Base-by-base conservation (phyloP, 257 asterid species). In the Petrea volubilis region DNA sequence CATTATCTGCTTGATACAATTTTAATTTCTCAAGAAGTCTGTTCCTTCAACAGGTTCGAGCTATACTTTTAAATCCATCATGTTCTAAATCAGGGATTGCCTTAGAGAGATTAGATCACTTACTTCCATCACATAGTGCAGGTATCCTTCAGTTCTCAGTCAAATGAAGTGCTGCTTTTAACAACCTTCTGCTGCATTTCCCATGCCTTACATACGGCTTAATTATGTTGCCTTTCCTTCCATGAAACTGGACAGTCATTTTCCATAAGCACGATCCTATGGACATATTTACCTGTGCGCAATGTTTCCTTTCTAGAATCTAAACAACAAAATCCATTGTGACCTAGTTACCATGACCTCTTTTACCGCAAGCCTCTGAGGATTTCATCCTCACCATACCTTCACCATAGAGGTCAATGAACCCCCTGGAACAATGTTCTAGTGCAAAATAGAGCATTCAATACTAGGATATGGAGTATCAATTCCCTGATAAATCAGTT, bases 1-100 rank as follows among this genome's bases (percentile, higher is more conserved):
- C 12, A 4, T 52, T 18, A 33, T 46, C 60, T 34, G 9, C 23
- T 58, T n/a, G 38, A 41, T 61, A 23, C 7, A 57, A n/a, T 36
- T 65, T 28, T 46, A 58, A 12, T 27, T 68, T 41, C 33, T 46
- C 51, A 21, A 28, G 15, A 46, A n/a, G 15, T 40, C 53, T 28
- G 56, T 18, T 8, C 47, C 36, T 76, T 40, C 40, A 63, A 29
- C 84, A 92, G 96, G 91, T 92, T 43, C 87, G 86, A 24, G 99
- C 96, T 41, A 90, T 95, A 76, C 96, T 92, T 21, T 77, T 92
- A 70, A 96, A 95, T 83, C 97, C 98, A 31, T 95, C 98, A 4
- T 94, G 98, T 81, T 95, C 99, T 68, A 98, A 98, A 56, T 95
- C 98, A 36, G 99, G 99, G 56, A 95, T 96, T 15, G 87, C 84